Evolutionary conservation across 257 asterid genomes (phyloP), one percentile per base, ranked within the genome.

Genomic region (Capsicum rhomboideum): DNA sequence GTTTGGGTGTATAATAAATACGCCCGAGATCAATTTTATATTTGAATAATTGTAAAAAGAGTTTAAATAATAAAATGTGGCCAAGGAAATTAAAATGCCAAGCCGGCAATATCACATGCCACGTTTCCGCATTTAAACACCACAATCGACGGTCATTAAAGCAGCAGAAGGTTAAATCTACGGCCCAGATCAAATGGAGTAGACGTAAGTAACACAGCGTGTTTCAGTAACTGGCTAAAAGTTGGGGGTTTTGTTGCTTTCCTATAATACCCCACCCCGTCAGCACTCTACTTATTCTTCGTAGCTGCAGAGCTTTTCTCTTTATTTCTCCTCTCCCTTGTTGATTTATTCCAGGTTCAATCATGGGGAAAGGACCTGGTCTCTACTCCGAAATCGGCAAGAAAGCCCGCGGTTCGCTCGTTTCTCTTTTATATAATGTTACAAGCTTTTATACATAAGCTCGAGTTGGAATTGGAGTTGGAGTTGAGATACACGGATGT

Each of bases 281-380:
- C 31, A 12, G 8, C 26, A 12, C 87, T 29, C 21, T 11, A 16
- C 44, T 16, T 28, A 21, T 53, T 6, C 80, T 16, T 82, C 49
- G 10, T 64, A 26, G 49, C 78, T 68, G 50, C 79, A 63, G 12
- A 79, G 29, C 31, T 74, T 37, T 68, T 8, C 29, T 8, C 18
- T 42, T 21, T 14, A n/a, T n/a, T 10, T 6, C 11, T 42, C 17
- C 37, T 85, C 82, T 55, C 49, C 37, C 10, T 37, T 72, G 28
- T n/a, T n/a, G n/a, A n/a, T n/a, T n/a, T n/a, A 77, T 40, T 79
- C 82, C 68, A 72, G 77, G 44, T 83, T 84, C 74, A 86, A 87
- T n/a, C 85, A 95, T 95, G 99, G 95, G 89, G 55, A 95, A 94
- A 87, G 99, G 99, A 80, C 99, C 98, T 42, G 99, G 98, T 44